Evolutionary conservation across 495 filamentous ascomycete genomes (phyloP).

Genomic region (Penicillium cosmopolitanum): DNA sequence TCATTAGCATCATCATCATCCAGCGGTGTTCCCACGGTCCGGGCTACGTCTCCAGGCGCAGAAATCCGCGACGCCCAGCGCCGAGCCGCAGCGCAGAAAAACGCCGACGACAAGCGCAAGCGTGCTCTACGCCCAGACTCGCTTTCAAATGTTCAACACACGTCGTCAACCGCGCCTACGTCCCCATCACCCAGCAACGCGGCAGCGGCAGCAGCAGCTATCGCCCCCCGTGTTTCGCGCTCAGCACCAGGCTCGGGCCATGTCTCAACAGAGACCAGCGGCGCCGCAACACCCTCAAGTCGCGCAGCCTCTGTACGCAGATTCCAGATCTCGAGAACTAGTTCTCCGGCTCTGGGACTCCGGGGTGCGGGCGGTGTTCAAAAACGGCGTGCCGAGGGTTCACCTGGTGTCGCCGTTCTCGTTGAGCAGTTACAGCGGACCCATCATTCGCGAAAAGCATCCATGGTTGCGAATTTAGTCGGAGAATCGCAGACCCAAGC

Average conservation of each 20-base stretch:
- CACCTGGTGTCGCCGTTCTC: constrained; percentile 42
- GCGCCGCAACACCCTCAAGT: constrained; percentile 13
- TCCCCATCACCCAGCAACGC: neutral
- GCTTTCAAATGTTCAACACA: constrained; percentile 2
- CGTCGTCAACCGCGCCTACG: neutral
- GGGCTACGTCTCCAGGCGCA: constrained; percentile 50
- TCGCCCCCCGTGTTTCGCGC: neutral
- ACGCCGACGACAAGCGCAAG: constrained; percentile 36
- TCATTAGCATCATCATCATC: constrained; percentile 1
- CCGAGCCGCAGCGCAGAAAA: constrained; percentile 32
- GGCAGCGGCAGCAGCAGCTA: no score
- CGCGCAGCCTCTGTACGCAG: constrained; percentile 37
- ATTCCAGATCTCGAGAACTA: constrained; percentile 48
- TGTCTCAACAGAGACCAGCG: neutral
- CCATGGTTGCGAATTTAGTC: constrained; percentile 42
- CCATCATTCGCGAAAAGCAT: constrained; percentile 45
- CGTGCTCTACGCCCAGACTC: constrained; percentile 29
- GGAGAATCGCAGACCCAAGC: constrained; percentile 12
- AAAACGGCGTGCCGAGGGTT: constrained; percentile 38
- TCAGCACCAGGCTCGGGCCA: neutral
- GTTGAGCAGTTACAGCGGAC: constrained; percentile 46
- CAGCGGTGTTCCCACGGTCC: constrained; percentile 41
- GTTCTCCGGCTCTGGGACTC: constrained; percentile 26
- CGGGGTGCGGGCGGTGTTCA: constrained; percentile 40
- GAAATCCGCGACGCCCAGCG: constrained; percentile 47